phyloP scores from a whole-genome alignment of 2,329 filamentous ascomycete genomes.

The Fusarium sp. region DNA sequence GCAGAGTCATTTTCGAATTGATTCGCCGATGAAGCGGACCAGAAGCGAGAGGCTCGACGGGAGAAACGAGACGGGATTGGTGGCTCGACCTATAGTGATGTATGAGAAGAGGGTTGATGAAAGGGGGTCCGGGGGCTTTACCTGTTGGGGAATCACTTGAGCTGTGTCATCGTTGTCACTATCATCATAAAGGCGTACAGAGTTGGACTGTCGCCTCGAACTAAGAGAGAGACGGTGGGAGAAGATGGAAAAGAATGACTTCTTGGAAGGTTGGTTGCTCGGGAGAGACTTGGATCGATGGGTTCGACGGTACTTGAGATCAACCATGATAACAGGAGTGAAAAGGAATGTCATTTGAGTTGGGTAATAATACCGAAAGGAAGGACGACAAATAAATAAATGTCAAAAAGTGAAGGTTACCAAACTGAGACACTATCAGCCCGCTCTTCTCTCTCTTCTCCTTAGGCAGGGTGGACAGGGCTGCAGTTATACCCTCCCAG shows the following conservation, averaged over 20 bases:
- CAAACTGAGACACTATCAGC: constrained; percentile 23
- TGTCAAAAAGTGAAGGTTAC: constrained; percentile 15
- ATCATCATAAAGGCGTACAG: constrained; percentile 32
- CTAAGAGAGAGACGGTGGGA: constrained; percentile 33
- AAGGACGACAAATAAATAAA: constrained; percentile 1
- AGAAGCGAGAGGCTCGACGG: constrained; percentile 43
- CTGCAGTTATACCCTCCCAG: constrained; percentile 29
- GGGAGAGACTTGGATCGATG: constrained; percentile 37
- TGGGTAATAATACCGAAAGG: neutral
- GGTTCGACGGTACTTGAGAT: constrained; percentile 33
- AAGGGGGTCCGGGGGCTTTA: neutral
- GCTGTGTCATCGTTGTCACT: constrained; percentile 24
- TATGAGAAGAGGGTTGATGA: neutral
- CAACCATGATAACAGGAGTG: neutral
- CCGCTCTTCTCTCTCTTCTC: constrained; percentile 14
- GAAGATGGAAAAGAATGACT: constrained; percentile 32
- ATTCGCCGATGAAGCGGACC: constrained; percentile 42
- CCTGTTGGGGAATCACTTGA: constrained; percentile 21
- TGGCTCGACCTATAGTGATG: constrained; percentile 9
- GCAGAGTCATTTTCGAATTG: constrained; percentile 29
- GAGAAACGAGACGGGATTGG: constrained; percentile 28
- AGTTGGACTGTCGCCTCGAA: constrained; percentile 14
- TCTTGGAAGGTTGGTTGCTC: constrained; percentile 12
- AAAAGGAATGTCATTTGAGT: neutral
- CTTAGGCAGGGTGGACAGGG: neutral